Percentiles rank a stretch among this genome's conserved stretches.
Conservation (phyloP, 2,329 filamentous ascomycete species). For the Diaporthe vaccinii region DNA sequence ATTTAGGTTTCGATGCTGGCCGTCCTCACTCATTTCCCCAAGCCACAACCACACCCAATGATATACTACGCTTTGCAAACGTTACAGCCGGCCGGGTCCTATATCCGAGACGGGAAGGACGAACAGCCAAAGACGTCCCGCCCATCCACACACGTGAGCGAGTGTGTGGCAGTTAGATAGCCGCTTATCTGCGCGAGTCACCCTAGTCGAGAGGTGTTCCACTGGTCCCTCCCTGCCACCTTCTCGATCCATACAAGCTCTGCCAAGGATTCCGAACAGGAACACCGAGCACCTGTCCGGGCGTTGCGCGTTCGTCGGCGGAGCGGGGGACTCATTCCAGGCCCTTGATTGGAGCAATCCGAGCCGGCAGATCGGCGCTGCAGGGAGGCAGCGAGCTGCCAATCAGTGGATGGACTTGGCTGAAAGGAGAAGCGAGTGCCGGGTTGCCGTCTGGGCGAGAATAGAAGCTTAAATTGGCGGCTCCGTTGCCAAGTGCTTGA, state of each 20-base stretch:
- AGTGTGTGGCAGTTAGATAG: constrained; percentile 16
- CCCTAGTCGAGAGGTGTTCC: neutral
- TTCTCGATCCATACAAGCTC: constrained; percentile 32
- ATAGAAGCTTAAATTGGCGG: constrained; percentile 21
- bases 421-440: constrained; percentile 1
- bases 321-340: neutral
- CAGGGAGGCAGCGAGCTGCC: neutral
- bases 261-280: constrained; percentile 26
- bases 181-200: constrained; percentile 27
- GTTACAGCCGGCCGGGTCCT: constrained; percentile 14
- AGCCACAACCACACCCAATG: constrained; percentile 8
- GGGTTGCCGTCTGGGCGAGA: neutral
- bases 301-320: constrained; percentile 14
- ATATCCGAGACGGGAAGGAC: constrained; percentile 32
- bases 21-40: constrained; percentile 12
- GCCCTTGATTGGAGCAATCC: neutral
- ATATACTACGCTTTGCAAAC: neutral
- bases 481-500: constrained; percentile 3
- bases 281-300: neutral
- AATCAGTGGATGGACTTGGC: constrained; percentile 11
- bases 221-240: neutral
- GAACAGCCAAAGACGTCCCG: neutral
- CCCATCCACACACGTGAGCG: constrained; percentile 27
- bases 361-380: constrained; percentile 9
- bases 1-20: neutral